These are phyloP conservation scores for Ophiostoma fasciatum DNA, from an alignment of 2,329 filamentous ascomycete genomes.

Conservation along the genomic window DNA sequence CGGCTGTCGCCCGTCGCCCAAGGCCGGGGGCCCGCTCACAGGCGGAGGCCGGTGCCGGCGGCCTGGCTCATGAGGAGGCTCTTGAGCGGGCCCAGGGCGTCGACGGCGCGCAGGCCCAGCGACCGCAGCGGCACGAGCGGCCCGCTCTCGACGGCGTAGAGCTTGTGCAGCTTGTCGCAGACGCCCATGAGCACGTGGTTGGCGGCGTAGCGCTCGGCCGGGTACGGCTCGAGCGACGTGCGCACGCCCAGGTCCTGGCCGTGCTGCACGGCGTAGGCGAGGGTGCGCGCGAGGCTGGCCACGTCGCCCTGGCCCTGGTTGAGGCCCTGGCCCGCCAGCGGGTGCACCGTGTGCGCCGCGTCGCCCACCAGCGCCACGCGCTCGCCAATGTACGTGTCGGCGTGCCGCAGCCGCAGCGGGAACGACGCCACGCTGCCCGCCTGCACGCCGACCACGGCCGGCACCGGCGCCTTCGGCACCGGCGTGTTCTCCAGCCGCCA, in stretches of 20 bases:
- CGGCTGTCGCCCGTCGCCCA: no score
- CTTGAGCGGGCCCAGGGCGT: conserved; percentile 63
- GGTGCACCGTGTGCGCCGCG: conserved; percentile 89
- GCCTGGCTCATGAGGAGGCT: conserved; percentile 70
- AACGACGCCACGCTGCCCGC: conserved; percentile 74
- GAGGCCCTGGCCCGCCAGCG: conserved; percentile 83
- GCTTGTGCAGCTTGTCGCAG: conserved; percentile 81
- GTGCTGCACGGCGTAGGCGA: conserved; percentile 62
- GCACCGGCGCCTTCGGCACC: conserved; percentile 16
- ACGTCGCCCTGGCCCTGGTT: conserved; percentile 90
- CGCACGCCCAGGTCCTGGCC: conserved; percentile 76
- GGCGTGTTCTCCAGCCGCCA: conserved; percentile 59
- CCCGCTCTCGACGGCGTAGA: conserved; percentile 69
- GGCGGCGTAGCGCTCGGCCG: conserved; percentile 61
- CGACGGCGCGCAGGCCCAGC: conserved; percentile 60
- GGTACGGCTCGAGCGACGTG: conserved; percentile 70
- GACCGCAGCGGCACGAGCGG: conserved; percentile 70
- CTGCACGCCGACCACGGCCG: conserved; percentile 52
- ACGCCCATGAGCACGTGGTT: conserved; percentile 70
- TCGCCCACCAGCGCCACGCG: conserved; percentile 88
- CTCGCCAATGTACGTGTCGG: conserved; percentile 83
- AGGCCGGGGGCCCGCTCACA: no score
- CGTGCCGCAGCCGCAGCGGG: conserved; percentile 79
- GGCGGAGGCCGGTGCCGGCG: conserved; percentile 23
- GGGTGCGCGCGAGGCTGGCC: conserved; percentile 57